phyloP scores from a whole-genome alignment of 1,284 basidiomycete species.

The Puccinia novopanici region DNA sequence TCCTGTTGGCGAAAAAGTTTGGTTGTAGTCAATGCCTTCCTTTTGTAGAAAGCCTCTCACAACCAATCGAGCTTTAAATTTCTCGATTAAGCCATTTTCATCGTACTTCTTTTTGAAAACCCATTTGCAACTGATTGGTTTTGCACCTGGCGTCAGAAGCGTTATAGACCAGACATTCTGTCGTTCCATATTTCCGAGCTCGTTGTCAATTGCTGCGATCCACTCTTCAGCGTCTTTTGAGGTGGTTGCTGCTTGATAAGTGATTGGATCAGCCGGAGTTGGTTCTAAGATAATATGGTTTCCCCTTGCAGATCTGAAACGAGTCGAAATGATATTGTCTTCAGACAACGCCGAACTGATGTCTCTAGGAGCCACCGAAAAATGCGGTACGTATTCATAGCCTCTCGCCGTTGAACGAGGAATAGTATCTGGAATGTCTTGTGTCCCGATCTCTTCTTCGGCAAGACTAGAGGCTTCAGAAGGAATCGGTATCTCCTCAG shows the following conservation, averaged over 20 bases:
- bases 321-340: background rate
- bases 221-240: background rate
- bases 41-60: slow-evolving; percentile 26
- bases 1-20: too few species aligned
- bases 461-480: too few species aligned
- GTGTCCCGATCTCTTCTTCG: too few species aligned
- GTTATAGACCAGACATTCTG: slow-evolving; percentile 6
- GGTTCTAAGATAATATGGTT: background rate
- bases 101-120: slow-evolving; percentile 33
- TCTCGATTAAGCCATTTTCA: background rate
- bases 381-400: background rate
- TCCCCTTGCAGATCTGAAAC: background rate
- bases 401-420: background rate
- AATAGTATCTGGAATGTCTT: too few species aligned
- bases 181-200: background rate
- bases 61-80: slow-evolving; percentile 12
- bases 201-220: slow-evolving; percentile 3
- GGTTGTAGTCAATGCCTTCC: slow-evolving; percentile 34
- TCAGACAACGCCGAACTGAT: background rate
- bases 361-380: background rate
- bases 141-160: background rate
- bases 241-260: background rate
- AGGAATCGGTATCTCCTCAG: too few species aligned
- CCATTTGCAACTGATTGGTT: slow-evolving; percentile 14
- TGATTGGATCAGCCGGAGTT: background rate